Percentiles rank a stretch among this genome's conserved stretches.
phyloP scores from a whole-genome alignment of 169 alveolate species.

The Theileria annulata region DNA sequence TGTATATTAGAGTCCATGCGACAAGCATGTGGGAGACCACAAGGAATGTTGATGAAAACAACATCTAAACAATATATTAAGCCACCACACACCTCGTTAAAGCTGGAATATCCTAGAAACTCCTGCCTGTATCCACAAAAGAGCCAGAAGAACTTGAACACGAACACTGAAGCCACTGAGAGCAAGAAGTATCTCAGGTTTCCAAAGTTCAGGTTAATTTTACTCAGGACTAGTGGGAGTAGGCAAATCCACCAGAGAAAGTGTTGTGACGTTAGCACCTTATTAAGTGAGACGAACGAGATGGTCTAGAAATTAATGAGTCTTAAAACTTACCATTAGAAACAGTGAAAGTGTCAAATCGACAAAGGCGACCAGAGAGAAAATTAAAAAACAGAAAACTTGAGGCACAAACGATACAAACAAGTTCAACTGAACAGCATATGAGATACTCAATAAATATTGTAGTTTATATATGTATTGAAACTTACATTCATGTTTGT shows the following conservation, averaged over 20 bases:
- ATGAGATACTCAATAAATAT: background rate
- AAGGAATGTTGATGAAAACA: conserved; percentile 40
- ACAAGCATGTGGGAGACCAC: conserved; percentile 46
- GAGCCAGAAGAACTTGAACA: conserved; percentile 47
- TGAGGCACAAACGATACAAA: conserved; percentile 50
- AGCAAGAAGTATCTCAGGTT: background rate
- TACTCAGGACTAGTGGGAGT: conserved; percentile 47
- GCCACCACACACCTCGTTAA: conserved; percentile 19
- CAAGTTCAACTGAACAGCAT: conserved; percentile 25
- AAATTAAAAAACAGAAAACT: conserved; percentile 36
- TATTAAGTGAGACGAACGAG: conserved; percentile 60
- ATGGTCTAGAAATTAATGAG: conserved; percentile 30
- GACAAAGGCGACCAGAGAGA: conserved; percentile 37
- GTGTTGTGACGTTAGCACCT: conserved; percentile 65
- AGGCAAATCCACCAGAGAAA: conserved; percentile 69
- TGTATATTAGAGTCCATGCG: conserved; percentile 32
- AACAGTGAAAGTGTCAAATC: conserved; percentile 49
- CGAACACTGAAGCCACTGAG: conserved; percentile 11
- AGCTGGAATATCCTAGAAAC: conserved; percentile 48
- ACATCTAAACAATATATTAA: conserved; percentile 12
- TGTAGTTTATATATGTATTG: background rate
- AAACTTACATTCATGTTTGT: conserved; percentile 69
- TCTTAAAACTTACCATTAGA: conserved; percentile 37
- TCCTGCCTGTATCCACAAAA: conserved; percentile 52
- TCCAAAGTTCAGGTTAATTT: background rate